phyloP scores from a whole-genome alignment of 2,329 filamentous ascomycete species.

The Mycosphaerella sp. region DNA sequence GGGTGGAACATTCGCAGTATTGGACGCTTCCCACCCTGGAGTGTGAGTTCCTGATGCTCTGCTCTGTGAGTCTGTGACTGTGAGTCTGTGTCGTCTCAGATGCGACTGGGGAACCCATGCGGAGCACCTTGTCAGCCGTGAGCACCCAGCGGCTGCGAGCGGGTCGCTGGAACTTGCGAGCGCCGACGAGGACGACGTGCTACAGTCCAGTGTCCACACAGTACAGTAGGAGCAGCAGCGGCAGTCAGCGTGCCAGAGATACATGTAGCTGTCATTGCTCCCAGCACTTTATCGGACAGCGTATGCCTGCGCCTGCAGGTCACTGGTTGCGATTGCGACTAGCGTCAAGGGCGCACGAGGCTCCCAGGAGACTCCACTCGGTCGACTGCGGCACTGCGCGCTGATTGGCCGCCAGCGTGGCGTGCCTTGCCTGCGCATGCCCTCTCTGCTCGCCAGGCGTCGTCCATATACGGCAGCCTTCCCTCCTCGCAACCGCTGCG shows the following conservation, averaged over 20 bases:
- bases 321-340: constrained; percentile 2
- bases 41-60: no score
- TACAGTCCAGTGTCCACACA: no score
- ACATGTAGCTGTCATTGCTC: not conserved
- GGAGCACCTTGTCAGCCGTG: no score
- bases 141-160: not conserved
- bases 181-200: not conserved
- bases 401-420: constrained; percentile 9
- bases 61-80: no score
- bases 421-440: constrained; percentile 4
- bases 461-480: constrained; percentile 10
- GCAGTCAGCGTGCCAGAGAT: not conserved
- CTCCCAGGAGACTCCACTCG: constrained; percentile 8
- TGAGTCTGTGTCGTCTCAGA: constrained; percentile 4
- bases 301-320: constrained; percentile 1
- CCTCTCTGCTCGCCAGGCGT: not conserved
- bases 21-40: not conserved
- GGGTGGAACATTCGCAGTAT: not conserved
- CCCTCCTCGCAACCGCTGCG: not conserved
- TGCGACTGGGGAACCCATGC: not conserved
- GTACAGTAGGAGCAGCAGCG: no score
- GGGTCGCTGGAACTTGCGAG: not conserved
- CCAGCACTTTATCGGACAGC: constrained; percentile 6
- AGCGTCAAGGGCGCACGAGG: constrained; percentile 10
- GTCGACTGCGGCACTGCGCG: no score